Percentiles rank a stretch among this genome's conserved stretches.
phyloP scores from a whole-genome alignment of 2,329 filamentous ascomycete species.

The Ceratocystis alfenasii region DNA sequence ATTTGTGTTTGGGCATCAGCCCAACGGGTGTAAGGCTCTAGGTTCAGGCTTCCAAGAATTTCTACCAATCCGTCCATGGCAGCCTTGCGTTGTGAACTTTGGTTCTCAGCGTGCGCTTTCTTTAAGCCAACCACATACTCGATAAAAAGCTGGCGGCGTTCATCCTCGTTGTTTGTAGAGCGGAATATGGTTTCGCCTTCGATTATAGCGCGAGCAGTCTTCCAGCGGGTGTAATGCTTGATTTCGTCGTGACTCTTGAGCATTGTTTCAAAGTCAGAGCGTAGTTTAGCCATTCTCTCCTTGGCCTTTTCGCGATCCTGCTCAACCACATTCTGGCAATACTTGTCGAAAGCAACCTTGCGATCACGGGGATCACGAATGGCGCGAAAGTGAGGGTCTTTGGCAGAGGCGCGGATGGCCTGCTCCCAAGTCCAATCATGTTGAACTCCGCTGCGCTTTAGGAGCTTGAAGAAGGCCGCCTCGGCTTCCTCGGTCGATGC shows the following conservation, averaged over 20 bases:
- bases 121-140: constrained; percentile 83
- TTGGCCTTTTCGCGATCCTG: constrained; percentile 93
- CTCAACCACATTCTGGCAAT: constrained; percentile 73
- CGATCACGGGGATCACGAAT: constrained; percentile 87
- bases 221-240: constrained; percentile 93
- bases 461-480: constrained; percentile 79
- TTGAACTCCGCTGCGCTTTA: constrained; percentile 74
- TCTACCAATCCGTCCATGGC: constrained; percentile 75
- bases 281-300: constrained; percentile 81
- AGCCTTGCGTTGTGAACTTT: constrained; percentile 58
- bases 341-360: constrained; percentile 87
- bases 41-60: constrained; percentile 64
- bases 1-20: constrained; percentile 76
- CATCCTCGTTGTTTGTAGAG: constrained; percentile 74
- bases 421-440: constrained; percentile 91
- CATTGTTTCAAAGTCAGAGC: constrained; percentile 91
- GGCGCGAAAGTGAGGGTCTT: constrained; percentile 83
- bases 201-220: constrained; percentile 85
- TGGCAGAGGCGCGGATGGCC: constrained; percentile 71
- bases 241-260: constrained; percentile 93
- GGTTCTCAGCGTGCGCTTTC: constrained; percentile 64
- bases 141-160: constrained; percentile 81
- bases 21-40: constrained; percentile 94
- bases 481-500: constrained; percentile 76
- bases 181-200: constrained; percentile 93